Evolutionary conservation across 2,329 filamentous ascomycete genomes (phyloP), one percentile per base, ranked within the genome.

Genomic region (Hymenoscyphus infarciens): DNA sequence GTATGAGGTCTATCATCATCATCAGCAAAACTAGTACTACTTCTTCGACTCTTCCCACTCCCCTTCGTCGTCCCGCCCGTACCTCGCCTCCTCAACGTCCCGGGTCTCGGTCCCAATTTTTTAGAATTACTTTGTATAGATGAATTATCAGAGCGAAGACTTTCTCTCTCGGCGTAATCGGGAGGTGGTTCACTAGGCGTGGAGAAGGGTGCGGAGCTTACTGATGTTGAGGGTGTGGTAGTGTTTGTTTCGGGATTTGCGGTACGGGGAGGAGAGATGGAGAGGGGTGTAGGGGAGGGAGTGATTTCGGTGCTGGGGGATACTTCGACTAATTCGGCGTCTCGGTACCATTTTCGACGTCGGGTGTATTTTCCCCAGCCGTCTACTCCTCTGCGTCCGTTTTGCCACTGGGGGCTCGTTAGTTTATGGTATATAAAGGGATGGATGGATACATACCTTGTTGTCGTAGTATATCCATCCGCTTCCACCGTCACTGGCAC

Each of bases 391-490:
- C 92, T 85, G 16, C 90, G 88, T 19, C 93, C 93, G 69, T 91
- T 89, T 74, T 92, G 88, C 95, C 95, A 99, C 89, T 96, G 57
- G 25, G 5, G 22, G 33, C 33, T 15, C 42, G 61, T 72, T 60
- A 73, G 61, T 52, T 49, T 13, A 29, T 49, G 39, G 29, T 52
- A 33, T 60, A 31, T 29, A 31, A 2, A 22, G 16, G 33, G 33
- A 35, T 22, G 2, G 31, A 25, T 22, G 22, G 25, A 56, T 16
- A 22, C 79, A 64, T 78, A 92, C 91, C 87, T 97, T 97, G 75
- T 94, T 98, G 73, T 99, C 95, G 74, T 97, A 99, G 76, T 95
- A 99, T 42, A 97, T 91, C 95, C 95, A 99, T 1, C 93, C 95
- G 69, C 88, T 87, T 81, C 84, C 74, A 74, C 79, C 68, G 61